Evolutionary conservation across 306 rosid species (phyloP), one percentile per base, ranked within the genome.

Genomic region (Prinsepia uniflora): DNA sequence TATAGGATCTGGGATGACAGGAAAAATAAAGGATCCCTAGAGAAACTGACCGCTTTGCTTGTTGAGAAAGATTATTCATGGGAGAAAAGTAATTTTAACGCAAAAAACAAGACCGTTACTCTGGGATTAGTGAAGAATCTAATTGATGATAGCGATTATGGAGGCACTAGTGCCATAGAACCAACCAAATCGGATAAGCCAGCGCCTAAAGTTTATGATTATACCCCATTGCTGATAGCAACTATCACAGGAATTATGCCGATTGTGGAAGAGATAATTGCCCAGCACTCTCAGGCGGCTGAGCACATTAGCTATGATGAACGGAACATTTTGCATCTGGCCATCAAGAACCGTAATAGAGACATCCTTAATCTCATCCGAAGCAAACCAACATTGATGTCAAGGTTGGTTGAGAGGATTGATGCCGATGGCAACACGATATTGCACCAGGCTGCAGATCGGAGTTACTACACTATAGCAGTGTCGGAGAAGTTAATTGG

Each of bases 251-350:
- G 7, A 39, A 3, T 9, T 36, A 13, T 17, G 45, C 6, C 14
- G 5, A 39, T 61, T 61, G 46, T 61, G 20, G 0, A 2, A 41
- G 65, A 61, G 46, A 61, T 61, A 61, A 44, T 61, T 14, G 0
- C 4, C 22, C 13, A 14, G 13, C 65, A 60, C 39, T 45, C 65
- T 60, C 65, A 60, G 10, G 65, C 65, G 2, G 45, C 3, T 9
- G 65, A 60, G 45, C 65, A 15, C 22, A 6, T 61, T 14, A 61
- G 19, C 22, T 0, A 39, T 1, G 7, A 40, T 5, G 22, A 39
- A 61, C 65, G 0, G 12, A 65, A 65, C 70, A 65, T 65, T 44
- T 65, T 65, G 70, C 70, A 65, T 13, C 9, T 65, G 53, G 69
- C 40, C 10, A 43, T 65, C 44, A 42, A 10, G 18, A 4, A 65